Conservation (phyloP, 2,329 filamentous ascomycete species). For the Diaporthe sp. region DNA sequence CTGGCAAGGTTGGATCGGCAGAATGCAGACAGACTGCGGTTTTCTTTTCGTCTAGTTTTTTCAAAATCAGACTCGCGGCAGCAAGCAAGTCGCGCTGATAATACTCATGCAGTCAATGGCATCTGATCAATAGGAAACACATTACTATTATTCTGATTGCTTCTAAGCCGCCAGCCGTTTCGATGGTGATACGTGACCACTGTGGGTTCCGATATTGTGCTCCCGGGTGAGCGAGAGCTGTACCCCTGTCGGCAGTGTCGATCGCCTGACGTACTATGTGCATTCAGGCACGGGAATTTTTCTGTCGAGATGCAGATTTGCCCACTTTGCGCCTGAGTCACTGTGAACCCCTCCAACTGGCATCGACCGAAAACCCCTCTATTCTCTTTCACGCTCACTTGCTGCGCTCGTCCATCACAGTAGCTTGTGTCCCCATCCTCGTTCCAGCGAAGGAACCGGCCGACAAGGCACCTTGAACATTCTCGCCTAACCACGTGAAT, state of each 20-base stretch:
- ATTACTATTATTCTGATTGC: conserved; percentile 17
- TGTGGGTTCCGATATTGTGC: background rate
- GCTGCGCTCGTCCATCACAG: background rate
- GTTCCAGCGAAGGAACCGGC: conserved; percentile 29
- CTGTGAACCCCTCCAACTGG: background rate
- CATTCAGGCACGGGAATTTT: background rate
- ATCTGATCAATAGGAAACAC: conserved; percentile 28
- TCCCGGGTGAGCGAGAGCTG: background rate
- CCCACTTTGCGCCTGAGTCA: conserved; percentile 35
- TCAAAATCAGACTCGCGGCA: conserved; percentile 25
- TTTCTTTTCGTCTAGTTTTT: conserved; percentile 24
- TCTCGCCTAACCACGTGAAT: conserved; percentile 28
- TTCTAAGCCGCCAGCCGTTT: background rate
- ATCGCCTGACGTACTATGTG: background rate
- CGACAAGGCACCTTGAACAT: background rate
- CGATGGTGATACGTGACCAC: background rate
- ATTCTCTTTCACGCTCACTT: background rate
- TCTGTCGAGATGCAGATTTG: conserved; percentile 17
- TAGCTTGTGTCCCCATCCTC: conserved; percentile 22
- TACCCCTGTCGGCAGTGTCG: conserved; percentile 16
- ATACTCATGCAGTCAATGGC: conserved; percentile 15
- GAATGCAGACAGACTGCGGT: conserved; percentile 24
- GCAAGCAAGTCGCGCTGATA: conserved; percentile 15
- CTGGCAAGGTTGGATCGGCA: conserved; percentile 39
- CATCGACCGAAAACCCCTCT: conserved; percentile 19